Conservation (phyloP, 2,329 filamentous ascomycete species). For the Lecanicillium sp. region DNA sequence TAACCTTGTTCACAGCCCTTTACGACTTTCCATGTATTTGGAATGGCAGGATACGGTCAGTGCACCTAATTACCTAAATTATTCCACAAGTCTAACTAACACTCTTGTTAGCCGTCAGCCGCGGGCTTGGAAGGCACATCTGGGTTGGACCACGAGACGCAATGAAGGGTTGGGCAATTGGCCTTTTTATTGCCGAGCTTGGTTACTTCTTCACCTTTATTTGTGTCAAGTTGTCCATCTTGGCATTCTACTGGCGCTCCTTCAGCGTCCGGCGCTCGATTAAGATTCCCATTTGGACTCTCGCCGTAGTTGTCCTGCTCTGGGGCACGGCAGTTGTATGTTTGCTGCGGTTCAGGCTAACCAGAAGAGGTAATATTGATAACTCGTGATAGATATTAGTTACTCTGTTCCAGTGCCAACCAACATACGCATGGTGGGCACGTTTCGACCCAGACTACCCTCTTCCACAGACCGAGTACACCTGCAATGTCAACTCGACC, state of each 20-base stretch:
- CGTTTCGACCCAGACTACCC: constrained; percentile 12
- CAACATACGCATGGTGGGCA: constrained; percentile 13
- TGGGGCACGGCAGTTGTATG: constrained; percentile 16
- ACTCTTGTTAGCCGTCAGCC: constrained; percentile 15
- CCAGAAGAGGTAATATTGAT: not conserved
- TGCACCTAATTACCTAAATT: not conserved
- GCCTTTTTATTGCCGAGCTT: constrained; percentile 15
- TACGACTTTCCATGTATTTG: constrained; percentile 11
- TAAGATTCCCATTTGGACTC: constrained; percentile 11
- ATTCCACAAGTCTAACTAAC: too few relatives aligned
- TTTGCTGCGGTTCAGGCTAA: not conserved
- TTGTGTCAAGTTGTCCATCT: constrained; percentile 15
- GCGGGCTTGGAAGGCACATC: constrained; percentile 15
- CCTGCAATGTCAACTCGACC: constrained; percentile 12
- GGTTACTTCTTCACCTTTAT: constrained; percentile 13
- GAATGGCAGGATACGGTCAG: constrained; percentile 12
- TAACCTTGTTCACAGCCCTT: constrained; percentile 8
- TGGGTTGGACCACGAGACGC: constrained; percentile 15
- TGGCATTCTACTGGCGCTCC: constrained; percentile 18
- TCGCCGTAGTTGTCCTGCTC: constrained; percentile 10
- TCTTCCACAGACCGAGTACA: constrained; percentile 7
- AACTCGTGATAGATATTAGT: constrained; percentile 9
- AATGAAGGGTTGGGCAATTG: constrained; percentile 12
- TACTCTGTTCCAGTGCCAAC: constrained; percentile 12
- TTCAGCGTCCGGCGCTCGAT: constrained; percentile 14